Evolutionary conservation across 1,139 yeast species (phyloP).

Genomic region (Suhomyces chickasaworum): DNA sequence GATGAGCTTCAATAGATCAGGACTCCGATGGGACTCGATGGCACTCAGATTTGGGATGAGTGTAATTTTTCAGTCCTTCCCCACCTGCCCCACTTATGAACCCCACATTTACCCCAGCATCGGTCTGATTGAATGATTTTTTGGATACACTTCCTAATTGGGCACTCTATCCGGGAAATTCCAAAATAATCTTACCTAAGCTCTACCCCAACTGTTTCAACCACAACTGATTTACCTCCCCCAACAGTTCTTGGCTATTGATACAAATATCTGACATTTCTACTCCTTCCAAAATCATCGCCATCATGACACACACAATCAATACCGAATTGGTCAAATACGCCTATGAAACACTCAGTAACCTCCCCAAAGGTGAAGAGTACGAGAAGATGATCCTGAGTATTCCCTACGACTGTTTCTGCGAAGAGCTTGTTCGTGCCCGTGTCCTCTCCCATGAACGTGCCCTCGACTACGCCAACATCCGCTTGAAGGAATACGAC

Average conservation of each 20-base stretch:
- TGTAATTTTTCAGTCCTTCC: not conserved
- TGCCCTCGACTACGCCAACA: conserved; percentile 40
- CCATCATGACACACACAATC: conserved; percentile 14
- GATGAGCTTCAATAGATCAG: no score
- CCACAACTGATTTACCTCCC: no score
- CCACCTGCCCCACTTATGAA: not conserved
- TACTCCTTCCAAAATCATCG: not conserved
- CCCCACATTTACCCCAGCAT: not conserved
- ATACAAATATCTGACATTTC: not conserved
- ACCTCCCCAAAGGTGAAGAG: conserved; percentile 45
- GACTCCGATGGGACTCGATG: no score
- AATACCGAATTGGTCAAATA: conserved; percentile 41
- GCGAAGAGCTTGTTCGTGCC: conserved; percentile 26
- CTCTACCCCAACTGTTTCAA: no score
- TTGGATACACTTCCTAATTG: not conserved
- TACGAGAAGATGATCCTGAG: conserved; percentile 48
- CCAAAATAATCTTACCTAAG: not conserved
- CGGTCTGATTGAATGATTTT: not conserved
- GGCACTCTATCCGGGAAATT: not conserved
- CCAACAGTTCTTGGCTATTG: not conserved
- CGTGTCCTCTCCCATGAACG: conserved; percentile 34
- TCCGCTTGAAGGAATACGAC: conserved; percentile 42
- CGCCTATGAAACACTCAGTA: conserved; percentile 42
- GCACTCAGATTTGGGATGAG: no score
- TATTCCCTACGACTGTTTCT: conserved; percentile 35